Evolutionary conservation across 306 rosid species (phyloP), one percentile per base, ranked within the genome.

Genomic region (Quercus aquifolioides): DNA sequence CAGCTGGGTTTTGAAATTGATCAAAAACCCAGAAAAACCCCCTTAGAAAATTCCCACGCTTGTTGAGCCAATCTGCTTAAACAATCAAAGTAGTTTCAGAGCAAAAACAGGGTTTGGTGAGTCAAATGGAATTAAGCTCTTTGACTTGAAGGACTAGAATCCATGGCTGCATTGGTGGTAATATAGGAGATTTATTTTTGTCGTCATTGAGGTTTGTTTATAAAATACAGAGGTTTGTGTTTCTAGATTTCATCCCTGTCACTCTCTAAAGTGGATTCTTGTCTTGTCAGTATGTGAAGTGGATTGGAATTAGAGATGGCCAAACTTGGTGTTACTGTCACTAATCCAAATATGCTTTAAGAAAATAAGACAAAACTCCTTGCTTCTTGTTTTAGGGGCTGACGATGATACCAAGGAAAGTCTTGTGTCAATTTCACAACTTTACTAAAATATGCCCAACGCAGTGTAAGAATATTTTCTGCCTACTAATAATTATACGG

Each of bases 291-390:
- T 23, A 59, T 15, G 79, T 79, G 80, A 49, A 84, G 71, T 79
- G 86, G 88, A 88, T 64, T 82, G 78, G 88, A 86, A 88, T 84
- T 84, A 88, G 88, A 82, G 86, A 84, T 80, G 90, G 84, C 84
- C 81, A 68, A 49, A 77, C 17, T 8, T 77, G 86, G 85, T 70
- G n/a, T 41, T 12, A 81, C 63, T 51, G 73, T 49, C n/a, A 78
- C 77, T 77, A 70, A 81, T 67, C 87, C 85, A 89, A 84, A 69
- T 79, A 75, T 81, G 90, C 85, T 30, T 70, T 25, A 76, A 64
- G 86, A 85, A 77, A 85, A 79, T 80, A 72, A 84, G 78, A 83
- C 90, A 80, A 80, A 78, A 78, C 71, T 28, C 77, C 74, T 71
- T 76, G 52, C 73, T 84, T 82, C 82, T 85, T 76, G 77, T 63